These are phyloP conservation scores for Naematelia encephala DNA, from an alignment of 768 basidiomycete species.

Conservation along the genomic window DNA sequence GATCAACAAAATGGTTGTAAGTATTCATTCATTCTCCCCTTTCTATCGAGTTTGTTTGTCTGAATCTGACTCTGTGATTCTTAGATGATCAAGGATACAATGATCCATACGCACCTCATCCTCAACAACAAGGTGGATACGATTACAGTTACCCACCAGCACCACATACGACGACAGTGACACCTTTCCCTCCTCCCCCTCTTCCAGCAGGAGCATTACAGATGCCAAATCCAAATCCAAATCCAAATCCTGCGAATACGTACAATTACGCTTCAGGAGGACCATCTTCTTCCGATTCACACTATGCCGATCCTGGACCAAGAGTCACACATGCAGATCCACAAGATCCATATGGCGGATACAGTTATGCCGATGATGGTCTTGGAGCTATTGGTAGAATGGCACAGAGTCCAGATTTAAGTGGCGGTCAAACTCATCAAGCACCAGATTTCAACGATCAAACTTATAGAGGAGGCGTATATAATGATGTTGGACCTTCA, in stretches of 20 bases:
- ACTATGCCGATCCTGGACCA: background rate
- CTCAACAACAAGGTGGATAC: constrained; percentile 1
- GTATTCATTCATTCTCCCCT: constrained; percentile 3
- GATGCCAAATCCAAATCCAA: constrained; percentile 6
- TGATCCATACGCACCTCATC: constrained; percentile 3
- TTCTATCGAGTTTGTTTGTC: too few relatives aligned
- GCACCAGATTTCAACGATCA: background rate
- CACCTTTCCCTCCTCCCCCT: constrained; percentile 1
- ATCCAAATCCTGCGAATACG: background rate
- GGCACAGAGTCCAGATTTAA: background rate
- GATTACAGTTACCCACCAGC: constrained; percentile 18
- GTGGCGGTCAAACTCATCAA: background rate
- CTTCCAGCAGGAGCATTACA: constrained; percentile 11
- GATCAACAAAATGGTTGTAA: constrained; percentile 16
- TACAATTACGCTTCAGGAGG: background rate
- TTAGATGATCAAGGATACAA: background rate
- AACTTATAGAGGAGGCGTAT: background rate
- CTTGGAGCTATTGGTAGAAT: background rate
- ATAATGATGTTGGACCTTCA: background rate
- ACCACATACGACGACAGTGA: constrained; percentile 15
- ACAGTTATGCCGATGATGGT: background rate
- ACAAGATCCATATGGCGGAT: background rate
- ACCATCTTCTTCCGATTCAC: background rate
- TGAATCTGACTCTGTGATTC: too few relatives aligned
- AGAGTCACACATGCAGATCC: background rate